Evolutionary conservation across 768 basidiomycete species (phyloP), one percentile per base, ranked within the genome.

Genomic region (Pleurotus salmoneostramineus): DNA sequence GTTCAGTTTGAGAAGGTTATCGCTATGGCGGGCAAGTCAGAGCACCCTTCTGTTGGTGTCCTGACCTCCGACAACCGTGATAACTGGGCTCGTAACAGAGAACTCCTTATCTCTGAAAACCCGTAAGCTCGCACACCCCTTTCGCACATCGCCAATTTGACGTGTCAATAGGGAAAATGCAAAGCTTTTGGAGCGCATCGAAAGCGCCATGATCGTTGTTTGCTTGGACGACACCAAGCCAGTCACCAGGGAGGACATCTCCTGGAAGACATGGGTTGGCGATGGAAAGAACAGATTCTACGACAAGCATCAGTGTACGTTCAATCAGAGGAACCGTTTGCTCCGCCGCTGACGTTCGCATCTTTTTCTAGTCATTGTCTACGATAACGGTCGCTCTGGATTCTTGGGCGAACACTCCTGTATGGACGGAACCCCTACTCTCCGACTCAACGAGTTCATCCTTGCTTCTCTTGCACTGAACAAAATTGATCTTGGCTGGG

Each of bases 381-480:
- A 92, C 67, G 93, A 94, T 59, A 94, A 95, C 64, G 97, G 94
- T 47, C 91, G 93, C 37, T 94, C 93, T 21, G 96, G 91, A 0
- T 99, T 98, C 82, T 75, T 93, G 0, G 91, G 91, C 40, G 88
- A 91, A 68, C 89, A 91, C 71, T 91, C 88, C 15, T 91, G 88
- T 64, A 86, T 89, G 88, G 95, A 98, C 66, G 96, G 96, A 15
- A 98, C 95, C 0, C 91, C 97, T 3, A 98, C 96, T 0, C 78
- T 98, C 33, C 88, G 97, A 48, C 73, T 98, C 81, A 98, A 97
- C 76, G 97, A 99, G 69, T 99, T 94, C 71, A 74, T 94, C 56
- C 77, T 98, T 50, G 92, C 84, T 11, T 81, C 88, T 0, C 75
- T 98, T 40, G 87, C 84, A 1, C 73, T 77, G 2, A 81, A 82